Percentiles rank a stretch among this genome's conserved stretches.
phyloP scores from a whole-genome alignment of 768 basidiomycete genomes.

The Tricholoma terreum region DNA sequence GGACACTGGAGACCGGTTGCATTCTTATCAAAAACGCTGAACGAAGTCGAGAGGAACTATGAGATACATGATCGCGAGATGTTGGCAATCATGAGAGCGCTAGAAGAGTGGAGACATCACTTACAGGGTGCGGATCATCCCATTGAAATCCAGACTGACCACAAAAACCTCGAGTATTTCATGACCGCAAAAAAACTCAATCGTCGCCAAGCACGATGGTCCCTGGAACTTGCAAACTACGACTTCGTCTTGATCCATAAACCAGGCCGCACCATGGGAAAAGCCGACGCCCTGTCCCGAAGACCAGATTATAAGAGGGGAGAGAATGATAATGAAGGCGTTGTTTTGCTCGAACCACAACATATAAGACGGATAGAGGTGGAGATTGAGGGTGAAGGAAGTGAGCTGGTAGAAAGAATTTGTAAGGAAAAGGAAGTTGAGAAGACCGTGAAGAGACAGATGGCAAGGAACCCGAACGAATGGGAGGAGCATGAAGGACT shows the following conservation, averaged over 20 bases:
- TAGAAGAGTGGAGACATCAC: neutral
- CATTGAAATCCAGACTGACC: neutral
- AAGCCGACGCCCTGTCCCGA: neutral
- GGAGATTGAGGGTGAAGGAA: too few relatives aligned
- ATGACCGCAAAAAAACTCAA: too few relatives aligned
- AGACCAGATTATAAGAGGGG: neutral
- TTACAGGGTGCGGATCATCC: neutral
- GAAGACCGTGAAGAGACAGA: too few relatives aligned
- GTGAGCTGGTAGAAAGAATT: too few relatives aligned
- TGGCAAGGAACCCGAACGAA: too few relatives aligned
- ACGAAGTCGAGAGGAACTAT: neutral
- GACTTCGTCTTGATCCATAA: too few relatives aligned
- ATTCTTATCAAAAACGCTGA: neutral
- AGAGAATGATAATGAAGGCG: neutral
- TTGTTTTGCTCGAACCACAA: too few relatives aligned
- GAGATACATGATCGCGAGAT: neutral
- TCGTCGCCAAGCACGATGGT: neutral
- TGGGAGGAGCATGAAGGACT: too few relatives aligned
- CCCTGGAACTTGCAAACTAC: too few relatives aligned
- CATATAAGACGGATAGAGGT: too few relatives aligned
- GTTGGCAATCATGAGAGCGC: neutral
- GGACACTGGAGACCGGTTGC: neutral
- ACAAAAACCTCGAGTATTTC: neutral
- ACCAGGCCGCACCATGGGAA: too few relatives aligned
- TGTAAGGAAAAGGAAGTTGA: too few relatives aligned